These are phyloP conservation scores for Aurantiochytrium sp. DNA, from an alignment of 108 stramenopile species.

Conservation along the genomic window DNA sequence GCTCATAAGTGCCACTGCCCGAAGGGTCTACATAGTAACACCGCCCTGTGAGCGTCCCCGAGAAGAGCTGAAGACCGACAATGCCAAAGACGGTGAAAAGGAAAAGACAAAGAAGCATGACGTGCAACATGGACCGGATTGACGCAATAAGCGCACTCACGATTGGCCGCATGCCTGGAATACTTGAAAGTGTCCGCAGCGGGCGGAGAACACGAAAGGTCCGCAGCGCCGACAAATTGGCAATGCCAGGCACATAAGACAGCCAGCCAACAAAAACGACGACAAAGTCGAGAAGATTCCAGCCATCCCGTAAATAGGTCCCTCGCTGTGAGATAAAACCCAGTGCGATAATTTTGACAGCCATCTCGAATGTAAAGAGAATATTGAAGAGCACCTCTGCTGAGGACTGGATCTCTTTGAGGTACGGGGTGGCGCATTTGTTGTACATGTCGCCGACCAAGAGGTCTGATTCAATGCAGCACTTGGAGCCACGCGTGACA, in stretches of 20 bases:
- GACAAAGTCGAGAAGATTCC: slow-evolving; percentile 53
- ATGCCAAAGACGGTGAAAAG: slow-evolving; percentile 60
- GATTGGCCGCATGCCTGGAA: slow-evolving; percentile 57
- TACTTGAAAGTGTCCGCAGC: slow-evolving; percentile 49
- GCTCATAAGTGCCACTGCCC: slow-evolving; percentile 15
- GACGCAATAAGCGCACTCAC: slow-evolving; percentile 50
- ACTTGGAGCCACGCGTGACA: not conserved
- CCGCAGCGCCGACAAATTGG: slow-evolving; percentile 51
- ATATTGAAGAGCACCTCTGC: slow-evolving; percentile 25
- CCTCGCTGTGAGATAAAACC: slow-evolving; percentile 37
- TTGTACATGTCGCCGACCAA: not conserved
- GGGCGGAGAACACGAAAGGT: slow-evolving; percentile 61
- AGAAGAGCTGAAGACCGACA: slow-evolving; percentile 55
- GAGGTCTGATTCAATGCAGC: not conserved
- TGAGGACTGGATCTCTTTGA: not conserved
- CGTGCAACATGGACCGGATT: slow-evolving; percentile 50
- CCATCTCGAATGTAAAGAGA: slow-evolving; percentile 53
- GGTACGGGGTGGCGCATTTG: not conserved
- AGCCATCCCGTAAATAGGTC: slow-evolving; percentile 37
- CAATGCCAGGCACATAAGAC: slow-evolving; percentile 42
- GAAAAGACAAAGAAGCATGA: slow-evolving; percentile 52
- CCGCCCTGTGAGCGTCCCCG: slow-evolving; percentile 51
- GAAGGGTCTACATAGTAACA: slow-evolving; percentile 37
- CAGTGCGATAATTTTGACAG: slow-evolving; percentile 54
- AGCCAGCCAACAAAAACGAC: slow-evolving; percentile 45